Evolutionary conservation across 2,329 filamentous ascomycete species (phyloP).

Genomic region (Neofusicoccum kwambonambiense): DNA sequence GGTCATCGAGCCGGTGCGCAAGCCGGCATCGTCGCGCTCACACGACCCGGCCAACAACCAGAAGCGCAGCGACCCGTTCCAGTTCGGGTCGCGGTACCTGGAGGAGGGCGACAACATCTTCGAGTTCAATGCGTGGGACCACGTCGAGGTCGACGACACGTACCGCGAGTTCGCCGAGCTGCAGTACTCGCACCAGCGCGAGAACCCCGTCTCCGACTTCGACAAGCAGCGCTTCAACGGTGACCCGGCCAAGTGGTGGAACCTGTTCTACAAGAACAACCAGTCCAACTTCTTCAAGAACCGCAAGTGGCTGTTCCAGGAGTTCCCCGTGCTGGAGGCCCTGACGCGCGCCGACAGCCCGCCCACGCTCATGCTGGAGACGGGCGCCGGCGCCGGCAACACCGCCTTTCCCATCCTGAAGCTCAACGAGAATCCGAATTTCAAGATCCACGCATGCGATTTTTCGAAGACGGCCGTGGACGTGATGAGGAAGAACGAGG

Average conservation of each 20-base stretch:
- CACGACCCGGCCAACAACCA: constrained; percentile 72
- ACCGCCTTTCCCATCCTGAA: constrained; percentile 89
- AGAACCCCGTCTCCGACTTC: constrained; percentile 85
- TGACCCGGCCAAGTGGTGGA: constrained; percentile 95
- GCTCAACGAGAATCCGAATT: constrained; percentile 75
- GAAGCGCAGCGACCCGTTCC: constrained; percentile 89
- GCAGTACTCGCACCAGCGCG: constrained; percentile 82
- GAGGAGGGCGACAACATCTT: constrained; percentile 86
- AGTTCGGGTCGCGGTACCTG: constrained; percentile 88
- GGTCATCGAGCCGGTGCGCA: constrained; percentile 41
- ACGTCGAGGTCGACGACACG: constrained; percentile 86
- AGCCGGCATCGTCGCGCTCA: constrained; percentile 55
- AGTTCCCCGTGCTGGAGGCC: constrained; percentile 84
- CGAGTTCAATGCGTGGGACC: constrained; percentile 98
- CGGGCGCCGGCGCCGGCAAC: constrained; percentile 93
- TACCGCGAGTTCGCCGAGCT: constrained; percentile 83
- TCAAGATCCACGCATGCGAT: constrained; percentile 91
- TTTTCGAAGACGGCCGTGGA: constrained; percentile 95
- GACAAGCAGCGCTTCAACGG: constrained; percentile 89
- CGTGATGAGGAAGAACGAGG: constrained; percentile 77
- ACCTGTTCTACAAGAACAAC: constrained; percentile 97
- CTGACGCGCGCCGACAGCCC: constrained; percentile 71
- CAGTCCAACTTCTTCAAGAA: constrained; percentile 98
- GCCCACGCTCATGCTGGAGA: constrained; percentile 73
- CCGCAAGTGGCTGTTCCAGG: constrained; percentile 93